A percentile compares a stretch with the other conserved stretches of the same genome.
Evolutionary conservation across 148 eudicot genomes (phyloP).

Genomic region (Vaccinium vitisidaea): DNA sequence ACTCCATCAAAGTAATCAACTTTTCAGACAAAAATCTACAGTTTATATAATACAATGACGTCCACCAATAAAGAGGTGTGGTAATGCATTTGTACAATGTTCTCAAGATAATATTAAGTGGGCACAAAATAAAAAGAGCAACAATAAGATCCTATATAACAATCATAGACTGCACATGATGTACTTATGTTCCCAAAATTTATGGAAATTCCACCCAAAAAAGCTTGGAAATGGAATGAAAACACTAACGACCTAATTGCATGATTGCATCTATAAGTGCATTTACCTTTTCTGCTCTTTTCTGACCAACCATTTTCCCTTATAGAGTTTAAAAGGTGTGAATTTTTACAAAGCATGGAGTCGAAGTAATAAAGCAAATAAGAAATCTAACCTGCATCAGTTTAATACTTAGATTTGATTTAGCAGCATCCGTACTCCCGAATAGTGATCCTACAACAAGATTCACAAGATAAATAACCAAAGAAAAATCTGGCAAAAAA

Average conservation of each 20-base stretch:
- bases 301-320: neutral
- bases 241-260: neutral
- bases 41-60: neutral
- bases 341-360: neutral
- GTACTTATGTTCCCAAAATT: neutral
- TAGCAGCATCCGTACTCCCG: slow-evolving; percentile 69
- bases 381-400: slow-evolving; percentile 73
- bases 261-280: neutral
- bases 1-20: neutral
- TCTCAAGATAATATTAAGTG: neutral
- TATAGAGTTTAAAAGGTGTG: neutral
- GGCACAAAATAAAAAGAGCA: neutral
- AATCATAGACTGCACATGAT: neutral
- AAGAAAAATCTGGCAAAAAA: neutral
- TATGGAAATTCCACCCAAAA: neutral
- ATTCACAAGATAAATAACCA: slow-evolving; percentile 4
- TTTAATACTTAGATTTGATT: slow-evolving; percentile 60
- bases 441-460: slow-evolving; percentile 68
- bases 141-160: neutral
- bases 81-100: neutral
- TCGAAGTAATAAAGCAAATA: slow-evolving; percentile 2
- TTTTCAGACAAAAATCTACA: neutral
- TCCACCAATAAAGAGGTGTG: neutral
- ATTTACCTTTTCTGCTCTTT: neutral
- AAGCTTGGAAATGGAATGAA: neutral